Base-by-base conservation (phyloP, 768 basidiomycete species). In the Termitomyces sp. region DNA sequence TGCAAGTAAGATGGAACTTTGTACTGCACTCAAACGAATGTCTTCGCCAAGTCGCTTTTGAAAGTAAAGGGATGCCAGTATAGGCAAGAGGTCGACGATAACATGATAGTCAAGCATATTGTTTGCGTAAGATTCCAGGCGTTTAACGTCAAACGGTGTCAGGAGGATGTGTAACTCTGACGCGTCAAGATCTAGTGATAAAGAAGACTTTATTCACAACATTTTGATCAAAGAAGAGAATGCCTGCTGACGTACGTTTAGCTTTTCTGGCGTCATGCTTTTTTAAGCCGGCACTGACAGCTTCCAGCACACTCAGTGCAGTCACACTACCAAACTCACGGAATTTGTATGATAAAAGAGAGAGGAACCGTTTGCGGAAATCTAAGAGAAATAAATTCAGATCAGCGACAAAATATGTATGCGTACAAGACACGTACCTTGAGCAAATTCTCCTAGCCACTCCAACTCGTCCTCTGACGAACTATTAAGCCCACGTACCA, bases 51-150 rank as follows among this genome's bases (percentile, higher is more conserved):
- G 68, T 32, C 85, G 79, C 61, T 77, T 80, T 62, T 92, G 84
- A 68, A 98, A 99, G 72, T 88, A 96, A 14, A 98, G 75, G n/a
- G 79, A 72, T 2, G 93, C 84, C 37, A 93, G 72, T 0, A 75
- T 80, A 0, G 97, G 96, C 15, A 99, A 77, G 24, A 98, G 77
- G 68, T 99, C 97, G 40, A 98, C 78, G 54, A 98, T 82, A 62
- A 96, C 93, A 66, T 98, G 97, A 64, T 96, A 98, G 70, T 98
- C 97, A 41, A 98, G 79, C 83, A 89, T 87, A 66, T 93, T 93
- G 68, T 97, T 94, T 0, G 93, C 89, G 60, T 99, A 99, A 5
- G 96, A 90, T 62, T 95, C 90, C 14, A 99, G 79, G 1, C 97
- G 87, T 69, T 98, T 98, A 62, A 98, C 78, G 69, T 98, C 97